Evolutionary conservation across 768 basidiomycete genomes (phyloP).

Genomic region (Suillus plorans): DNA sequence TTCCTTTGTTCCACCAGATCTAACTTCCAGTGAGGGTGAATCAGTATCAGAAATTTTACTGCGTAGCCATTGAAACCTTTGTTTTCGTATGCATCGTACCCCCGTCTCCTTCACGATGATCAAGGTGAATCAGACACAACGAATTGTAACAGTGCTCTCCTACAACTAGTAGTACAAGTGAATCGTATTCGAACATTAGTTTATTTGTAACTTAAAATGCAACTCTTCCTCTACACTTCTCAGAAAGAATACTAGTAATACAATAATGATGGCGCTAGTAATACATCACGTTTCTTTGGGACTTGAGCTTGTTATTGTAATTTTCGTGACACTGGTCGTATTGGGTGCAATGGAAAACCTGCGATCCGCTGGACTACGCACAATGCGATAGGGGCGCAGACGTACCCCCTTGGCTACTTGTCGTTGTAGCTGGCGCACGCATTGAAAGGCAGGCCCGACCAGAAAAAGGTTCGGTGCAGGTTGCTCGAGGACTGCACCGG

Average conservation of each 20-base stretch:
- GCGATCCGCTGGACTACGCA: constrained; percentile 19
- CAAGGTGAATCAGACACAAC: background rate
- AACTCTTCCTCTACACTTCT: constrained; percentile 2
- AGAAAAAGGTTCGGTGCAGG: constrained; percentile 39
- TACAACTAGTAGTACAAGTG: background rate
- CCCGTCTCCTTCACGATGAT: constrained; percentile 2
- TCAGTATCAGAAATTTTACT: background rate
- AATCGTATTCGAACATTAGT: background rate
- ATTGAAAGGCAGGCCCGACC: constrained; percentile 47
- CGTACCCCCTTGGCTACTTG: constrained; percentile 46
- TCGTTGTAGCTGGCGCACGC: constrained; percentile 43
- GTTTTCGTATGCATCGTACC: background rate
- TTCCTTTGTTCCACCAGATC: background rate
- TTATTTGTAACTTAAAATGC: background rate
- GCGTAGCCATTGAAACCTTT: background rate
- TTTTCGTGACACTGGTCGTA: background rate
- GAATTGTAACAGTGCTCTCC: background rate
- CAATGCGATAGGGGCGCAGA: constrained; percentile 57
- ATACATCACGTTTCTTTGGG: constrained; percentile 16
- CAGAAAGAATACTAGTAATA: constrained; percentile 12
- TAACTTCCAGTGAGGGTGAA: background rate
- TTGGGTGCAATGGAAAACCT: constrained; percentile 6
- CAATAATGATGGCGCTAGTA: constrained; percentile 12
- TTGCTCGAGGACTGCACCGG: constrained; percentile 3
- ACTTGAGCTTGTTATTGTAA: background rate